Conservation (phyloP, 2,329 filamentous ascomycete genomes). For the Aspergillus quadricinctus region DNA sequence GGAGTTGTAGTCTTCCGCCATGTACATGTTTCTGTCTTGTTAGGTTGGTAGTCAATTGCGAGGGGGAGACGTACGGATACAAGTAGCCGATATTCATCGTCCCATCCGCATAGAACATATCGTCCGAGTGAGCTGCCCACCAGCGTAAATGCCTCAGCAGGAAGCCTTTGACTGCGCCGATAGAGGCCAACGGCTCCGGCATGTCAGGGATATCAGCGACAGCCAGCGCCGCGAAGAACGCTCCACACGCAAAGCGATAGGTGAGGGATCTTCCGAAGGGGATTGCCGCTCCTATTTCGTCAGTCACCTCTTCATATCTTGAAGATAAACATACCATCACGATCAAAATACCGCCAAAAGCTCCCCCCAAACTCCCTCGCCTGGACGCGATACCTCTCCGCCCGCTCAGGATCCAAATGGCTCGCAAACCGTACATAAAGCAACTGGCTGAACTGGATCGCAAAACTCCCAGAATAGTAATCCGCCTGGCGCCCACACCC, state of each 20-base stretch:
- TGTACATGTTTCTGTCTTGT: slow-evolving; percentile 5
- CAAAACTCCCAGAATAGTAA: slow-evolving; percentile 18
- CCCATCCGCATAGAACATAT: slow-evolving; percentile 5
- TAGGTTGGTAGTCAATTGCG: too few relatives aligned
- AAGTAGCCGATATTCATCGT: slow-evolving; percentile 7
- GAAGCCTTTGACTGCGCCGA: slow-evolving; percentile 8
- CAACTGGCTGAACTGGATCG: slow-evolving; percentile 17
- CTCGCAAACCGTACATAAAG: slow-evolving; percentile 10
- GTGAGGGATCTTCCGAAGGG: slow-evolving; percentile 7
- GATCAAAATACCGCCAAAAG: slow-evolving; percentile 14
- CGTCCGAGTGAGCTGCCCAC: slow-evolving; percentile 7
- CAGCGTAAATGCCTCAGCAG: slow-evolving; percentile 10
- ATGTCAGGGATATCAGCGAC: slow-evolving; percentile 6
- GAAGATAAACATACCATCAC: neutral
- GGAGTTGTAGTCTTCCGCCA: slow-evolving; percentile 14
- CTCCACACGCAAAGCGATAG: slow-evolving; percentile 14
- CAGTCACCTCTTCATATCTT: neutral
- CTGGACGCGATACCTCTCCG: slow-evolving; percentile 5
- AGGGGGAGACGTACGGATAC: slow-evolving; percentile 1
- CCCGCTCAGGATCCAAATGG: slow-evolving; percentile 1
- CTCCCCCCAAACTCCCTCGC: slow-evolving; percentile 11
- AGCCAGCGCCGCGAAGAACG: slow-evolving; percentile 13
- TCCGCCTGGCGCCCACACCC: slow-evolving; percentile 10
- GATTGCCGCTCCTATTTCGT: slow-evolving; percentile 4
- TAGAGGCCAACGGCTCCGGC: slow-evolving; percentile 7